Base-by-base conservation (phyloP, 768 basidiomycete genomes). In the Amanita fuliginea region DNA sequence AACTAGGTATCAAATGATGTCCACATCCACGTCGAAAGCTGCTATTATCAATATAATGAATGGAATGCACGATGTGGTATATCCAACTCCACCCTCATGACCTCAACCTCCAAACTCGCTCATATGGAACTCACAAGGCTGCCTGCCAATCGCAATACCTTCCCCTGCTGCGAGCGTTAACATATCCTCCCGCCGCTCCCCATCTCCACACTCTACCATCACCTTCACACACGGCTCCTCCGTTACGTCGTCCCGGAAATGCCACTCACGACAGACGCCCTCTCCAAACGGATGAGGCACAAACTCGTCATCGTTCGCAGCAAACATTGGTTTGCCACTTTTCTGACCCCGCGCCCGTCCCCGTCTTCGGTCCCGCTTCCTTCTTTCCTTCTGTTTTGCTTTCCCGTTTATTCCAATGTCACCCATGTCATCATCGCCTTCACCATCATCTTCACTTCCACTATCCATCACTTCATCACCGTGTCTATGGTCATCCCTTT, bases 261-360 rank as follows among this genome's bases (percentile, higher is more conserved):
- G 89, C 56, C 68, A 69, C 37, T 73, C 64, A 24, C 69, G 71
- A 58, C 89, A 92, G 4, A 78, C 68, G 1, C 87, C 89, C 54
- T 77, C 68, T 2, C 81, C 83, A 47, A 73, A 76, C 19, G 75
- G 77, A 58, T 85, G 83, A 6, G 88, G 87, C 48, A 81, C 77
- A 54, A 74, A 75, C 50, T 75, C 78, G 51, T 86, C 83, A 47
- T 88, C 83, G 28, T 72, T 74, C 16, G 68, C 34, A 60, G 56
- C 41, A 14, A 28, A 10, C 18, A 18, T 13, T 21, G 13, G 19
- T 41, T 41, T 22, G 13, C 53, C 62, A 52, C 60, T 61, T 62
- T 26, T 75, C 74, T 41, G 53, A 54, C 32, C 19, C 24, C 22
- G 19, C 11, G 24, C 16, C 46, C 46, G 32, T 32, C 33, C 24